Conservation (phyloP, 176 grass and related monocot genomes). For the Luzula sylvatica region DNA sequence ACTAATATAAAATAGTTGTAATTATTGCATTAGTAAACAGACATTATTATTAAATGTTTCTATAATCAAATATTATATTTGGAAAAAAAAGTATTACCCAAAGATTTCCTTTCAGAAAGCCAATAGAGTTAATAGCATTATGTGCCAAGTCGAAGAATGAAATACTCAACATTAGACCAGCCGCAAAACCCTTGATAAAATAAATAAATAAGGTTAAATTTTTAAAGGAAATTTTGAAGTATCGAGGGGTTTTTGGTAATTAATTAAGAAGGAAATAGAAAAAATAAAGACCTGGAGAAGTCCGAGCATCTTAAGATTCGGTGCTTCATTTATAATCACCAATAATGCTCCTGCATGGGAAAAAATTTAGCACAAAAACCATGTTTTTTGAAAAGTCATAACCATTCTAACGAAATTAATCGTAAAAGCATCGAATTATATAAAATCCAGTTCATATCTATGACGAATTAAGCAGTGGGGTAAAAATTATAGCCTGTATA, state of each 20-base stretch:
- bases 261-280: constrained; percentile 4
- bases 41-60: not conserved
- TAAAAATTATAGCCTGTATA: not conserved
- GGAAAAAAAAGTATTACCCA: constrained; percentile 46
- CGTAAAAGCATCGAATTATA: not conserved
- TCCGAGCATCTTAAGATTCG: constrained; percentile 83
- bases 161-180: constrained; percentile 94
- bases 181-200: constrained; percentile 63
- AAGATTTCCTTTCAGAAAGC: constrained; percentile 91
- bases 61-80: not conserved
- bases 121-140: constrained; percentile 88
- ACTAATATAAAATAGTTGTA: constrained; percentile 28
- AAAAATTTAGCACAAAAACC: not conserved
- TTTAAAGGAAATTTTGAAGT: no score
- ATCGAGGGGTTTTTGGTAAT: not conserved
- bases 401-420: not conserved
- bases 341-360: constrained; percentile 57
- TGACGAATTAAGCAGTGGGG: not conserved
- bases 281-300: constrained; percentile 59
- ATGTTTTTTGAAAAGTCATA: not conserved
- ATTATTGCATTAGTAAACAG: no score
- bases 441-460: not conserved
- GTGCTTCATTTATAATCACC: constrained; percentile 59
- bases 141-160: constrained; percentile 96
- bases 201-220: not conserved